These are phyloP conservation scores for Xylaria longipes DNA, from an alignment of 495 filamentous ascomycete genomes.

Conservation along the genomic window DNA sequence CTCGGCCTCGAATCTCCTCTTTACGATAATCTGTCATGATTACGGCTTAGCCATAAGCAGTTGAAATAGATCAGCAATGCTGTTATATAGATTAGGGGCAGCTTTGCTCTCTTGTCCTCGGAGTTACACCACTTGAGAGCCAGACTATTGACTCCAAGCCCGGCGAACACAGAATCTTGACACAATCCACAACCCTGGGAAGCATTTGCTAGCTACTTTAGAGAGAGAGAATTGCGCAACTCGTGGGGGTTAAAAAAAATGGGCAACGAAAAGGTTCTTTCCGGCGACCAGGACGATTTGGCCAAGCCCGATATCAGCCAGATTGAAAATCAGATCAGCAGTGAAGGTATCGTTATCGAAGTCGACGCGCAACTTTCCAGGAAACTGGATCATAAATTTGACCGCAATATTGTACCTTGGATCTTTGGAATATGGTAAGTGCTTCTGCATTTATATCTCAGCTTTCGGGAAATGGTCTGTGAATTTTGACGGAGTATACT, in stretches of 20 bases:
- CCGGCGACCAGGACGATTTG: not conserved
- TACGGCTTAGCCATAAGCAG: not conserved
- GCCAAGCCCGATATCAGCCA: not conserved
- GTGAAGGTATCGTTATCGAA: not conserved
- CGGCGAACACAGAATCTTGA: not conserved
- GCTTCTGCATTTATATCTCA: not conserved
- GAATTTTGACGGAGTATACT: not conserved
- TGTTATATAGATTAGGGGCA: not conserved
- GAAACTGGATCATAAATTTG: slow-evolving; percentile 36
- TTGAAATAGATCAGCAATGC: not conserved
- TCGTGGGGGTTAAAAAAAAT: not conserved
- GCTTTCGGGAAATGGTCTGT: not conserved
- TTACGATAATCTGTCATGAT: not conserved
- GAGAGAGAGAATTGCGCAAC: not conserved
- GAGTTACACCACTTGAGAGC: not conserved
- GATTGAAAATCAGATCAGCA: not conserved
- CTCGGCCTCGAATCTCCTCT: not conserved
- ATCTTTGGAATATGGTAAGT: slow-evolving; percentile 54
- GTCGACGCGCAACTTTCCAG: slow-evolving; percentile 22
- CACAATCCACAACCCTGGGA: not conserved
- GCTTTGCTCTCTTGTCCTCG: not conserved
- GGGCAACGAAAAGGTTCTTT: not conserved
- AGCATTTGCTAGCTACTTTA: not conserved
- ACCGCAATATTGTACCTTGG: slow-evolving; percentile 54
- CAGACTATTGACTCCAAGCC: not conserved